These are phyloP conservation scores for Euphrasia confusa DNA, from an alignment of 257 asterid genomes.

Conservation along the genomic window DNA sequence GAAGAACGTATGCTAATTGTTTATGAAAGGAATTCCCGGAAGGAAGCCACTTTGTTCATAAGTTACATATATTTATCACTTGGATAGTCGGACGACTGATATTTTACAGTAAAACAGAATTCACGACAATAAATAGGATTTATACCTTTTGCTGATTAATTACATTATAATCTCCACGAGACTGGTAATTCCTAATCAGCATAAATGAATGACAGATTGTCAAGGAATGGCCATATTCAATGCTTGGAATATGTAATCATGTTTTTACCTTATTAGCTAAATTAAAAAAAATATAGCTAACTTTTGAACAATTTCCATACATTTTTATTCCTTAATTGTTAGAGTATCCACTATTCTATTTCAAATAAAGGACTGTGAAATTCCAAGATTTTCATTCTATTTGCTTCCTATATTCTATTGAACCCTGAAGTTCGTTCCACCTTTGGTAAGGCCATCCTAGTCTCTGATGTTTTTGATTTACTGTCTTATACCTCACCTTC, in stretches of 20 bases:
- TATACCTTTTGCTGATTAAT: conserved; percentile 7
- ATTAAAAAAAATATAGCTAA: conserved; percentile 19
- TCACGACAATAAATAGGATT: conserved; percentile 7
- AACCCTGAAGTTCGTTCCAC: conserved; percentile 15
- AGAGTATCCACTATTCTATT: conserved; percentile 20
- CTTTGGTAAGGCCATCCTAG: conserved; percentile 17
- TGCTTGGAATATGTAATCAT: conserved; percentile 7
- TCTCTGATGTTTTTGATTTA: neutral
- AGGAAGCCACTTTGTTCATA: neutral
- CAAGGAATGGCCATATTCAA: too few relatives aligned
- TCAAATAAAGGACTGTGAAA: conserved; percentile 22
- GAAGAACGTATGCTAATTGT: neutral
- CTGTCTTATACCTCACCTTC: neutral
- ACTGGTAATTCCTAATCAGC: conserved; percentile 18
- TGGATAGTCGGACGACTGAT: neutral
- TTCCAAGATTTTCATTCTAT: conserved; percentile 20
- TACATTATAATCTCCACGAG: conserved; percentile 12
- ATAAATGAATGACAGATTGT: conserved; percentile 22
- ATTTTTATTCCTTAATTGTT: conserved; percentile 22
- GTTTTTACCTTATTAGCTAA: conserved; percentile 23
- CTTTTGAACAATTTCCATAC: conserved; percentile 21
- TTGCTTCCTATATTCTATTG: conserved; percentile 17
- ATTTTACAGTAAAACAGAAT: neutral
- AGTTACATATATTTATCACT: neutral
- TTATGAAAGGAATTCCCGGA: neutral